Base-by-base conservation (phyloP, 176 grass and related monocot genomes). In the Ananas comosus region DNA sequence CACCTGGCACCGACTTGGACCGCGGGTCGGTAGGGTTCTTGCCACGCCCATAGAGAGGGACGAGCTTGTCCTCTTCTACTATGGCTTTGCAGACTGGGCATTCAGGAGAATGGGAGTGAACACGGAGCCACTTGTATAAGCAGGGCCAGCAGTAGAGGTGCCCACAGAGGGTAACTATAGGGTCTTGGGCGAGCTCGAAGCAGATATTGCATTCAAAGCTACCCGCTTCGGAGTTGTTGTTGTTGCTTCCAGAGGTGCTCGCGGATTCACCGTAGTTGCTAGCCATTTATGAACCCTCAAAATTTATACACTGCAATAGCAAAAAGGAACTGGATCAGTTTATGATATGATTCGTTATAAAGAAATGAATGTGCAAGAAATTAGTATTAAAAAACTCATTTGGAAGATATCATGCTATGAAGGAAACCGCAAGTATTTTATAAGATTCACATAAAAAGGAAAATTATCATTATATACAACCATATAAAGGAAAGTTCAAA, bases 81-180 rank as follows among this genome's bases (percentile, higher is more conserved):
- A 87, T 66, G 42, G 93, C 93, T 70, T 96, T 96, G 89, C 93
- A 96, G 28, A 96, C 93, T 0, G 93, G 93, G 83, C 93, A 96
- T 74, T 96, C 83, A 8, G 83, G 84, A 4, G 93, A 92, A 53
- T 84, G 81, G 17, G 89, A 66, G 11, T 96, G 83, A 33, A 85
- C 49, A 42, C 82, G 83, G 53, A 96, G 70, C 93, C 93, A 96
- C n/a, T 86, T 84, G 77, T 92, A 92, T 50, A 96, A 81, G 65
- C 93, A 96, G 18, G 93, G 89, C 88, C 93, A 96, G 68, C 93
- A 96, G 68, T 89, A 96, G 17, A 96, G 83, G 71, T 96, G 93
- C 3, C 93, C 88, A 10, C 93, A 96, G 16, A 96, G 84, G 23
- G 93, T 96, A 12, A 96, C 88, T 50, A 96, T 81, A 10, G 93